phyloP scores from a whole-genome alignment of 1,284 basidiomycete genomes.

The Inonotus hispidus region DNA sequence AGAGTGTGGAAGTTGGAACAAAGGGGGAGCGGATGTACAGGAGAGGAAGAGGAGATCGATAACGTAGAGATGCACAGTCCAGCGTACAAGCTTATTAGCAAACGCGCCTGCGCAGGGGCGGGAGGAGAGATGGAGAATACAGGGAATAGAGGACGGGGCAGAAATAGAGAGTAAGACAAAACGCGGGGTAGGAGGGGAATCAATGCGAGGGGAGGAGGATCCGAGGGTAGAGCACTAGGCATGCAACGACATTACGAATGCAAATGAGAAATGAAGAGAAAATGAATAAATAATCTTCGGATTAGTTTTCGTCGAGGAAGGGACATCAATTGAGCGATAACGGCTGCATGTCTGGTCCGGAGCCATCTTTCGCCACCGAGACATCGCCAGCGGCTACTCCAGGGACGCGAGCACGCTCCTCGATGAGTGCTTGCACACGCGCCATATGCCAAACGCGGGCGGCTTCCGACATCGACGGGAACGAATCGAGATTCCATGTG shows the following conservation, averaged over 20 bases:
- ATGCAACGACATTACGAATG: not conserved
- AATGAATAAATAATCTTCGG: not conserved
- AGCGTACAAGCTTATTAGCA: constrained; percentile 3
- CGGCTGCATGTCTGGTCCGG: not conserved
- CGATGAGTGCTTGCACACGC: not conserved
- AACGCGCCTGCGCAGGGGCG: not conserved
- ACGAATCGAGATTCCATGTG: not conserved
- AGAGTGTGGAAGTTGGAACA: not conserved
- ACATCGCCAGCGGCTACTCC: not conserved
- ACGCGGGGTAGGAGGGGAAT: not conserved
- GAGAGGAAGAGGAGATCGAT: not conserved
- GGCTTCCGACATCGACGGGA: not conserved
- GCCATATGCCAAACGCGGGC: not conserved
- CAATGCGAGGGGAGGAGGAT: not conserved
- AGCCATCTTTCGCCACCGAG: not conserved
- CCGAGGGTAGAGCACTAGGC: not conserved
- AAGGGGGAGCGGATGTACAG: not conserved
- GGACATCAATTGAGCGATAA: constrained; percentile 1
- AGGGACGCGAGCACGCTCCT: not conserved
- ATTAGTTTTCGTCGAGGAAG: not conserved
- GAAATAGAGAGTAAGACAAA: not conserved
- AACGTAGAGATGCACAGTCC: constrained; percentile 1
- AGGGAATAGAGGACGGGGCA: not conserved
- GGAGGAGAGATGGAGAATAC: not conserved
- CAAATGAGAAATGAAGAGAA: not conserved